Percentiles rank a stretch among this genome's conserved stretches.
Evolutionary conservation across 2,329 filamentous ascomycete genomes (phyloP).

Genomic region (Neopestalotiopsis sp.): DNA sequence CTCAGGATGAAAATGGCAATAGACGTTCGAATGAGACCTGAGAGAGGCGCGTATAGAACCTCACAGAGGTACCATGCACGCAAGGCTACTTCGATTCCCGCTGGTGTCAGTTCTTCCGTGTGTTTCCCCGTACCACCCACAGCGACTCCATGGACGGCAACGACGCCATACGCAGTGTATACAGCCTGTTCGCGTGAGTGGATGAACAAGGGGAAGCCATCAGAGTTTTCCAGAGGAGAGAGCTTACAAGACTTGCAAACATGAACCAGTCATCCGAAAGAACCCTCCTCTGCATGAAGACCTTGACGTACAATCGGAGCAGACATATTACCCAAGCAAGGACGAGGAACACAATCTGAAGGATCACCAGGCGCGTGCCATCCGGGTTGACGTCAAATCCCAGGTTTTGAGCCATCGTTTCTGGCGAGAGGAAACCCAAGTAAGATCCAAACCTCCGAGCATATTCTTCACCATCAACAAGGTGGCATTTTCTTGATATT

Average conservation of each 20-base stretch:
- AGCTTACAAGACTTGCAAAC: constrained; percentile 47
- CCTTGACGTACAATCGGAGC: constrained; percentile 50
- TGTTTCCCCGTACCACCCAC: constrained; percentile 35
- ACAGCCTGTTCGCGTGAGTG: constrained; percentile 31
- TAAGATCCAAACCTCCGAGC: background rate
- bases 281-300: constrained; percentile 46
- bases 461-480: background rate
- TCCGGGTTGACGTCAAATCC: constrained; percentile 29
- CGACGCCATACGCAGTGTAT: constrained; percentile 38
- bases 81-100: constrained; percentile 34
- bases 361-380: constrained; percentile 29
- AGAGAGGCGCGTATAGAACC: constrained; percentile 45
- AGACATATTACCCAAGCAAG: constrained; percentile 42
- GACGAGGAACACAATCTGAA: constrained; percentile 36
- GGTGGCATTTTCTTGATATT: background rate
- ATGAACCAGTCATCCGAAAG: constrained; percentile 54
- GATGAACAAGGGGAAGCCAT: too few relatives aligned
- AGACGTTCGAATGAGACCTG: constrained; percentile 44
- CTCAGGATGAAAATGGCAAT: constrained; percentile 47
- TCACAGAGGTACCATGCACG: constrained; percentile 45
- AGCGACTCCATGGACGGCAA: constrained; percentile 38
- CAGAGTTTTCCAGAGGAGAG: background rate
- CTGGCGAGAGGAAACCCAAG: background rate
- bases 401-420: constrained; percentile 20
- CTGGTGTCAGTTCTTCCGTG: constrained; percentile 23